Evolutionary conservation across 2,329 filamentous ascomycete genomes (phyloP).

Genomic region (Cladophialophora yegresii): DNA sequence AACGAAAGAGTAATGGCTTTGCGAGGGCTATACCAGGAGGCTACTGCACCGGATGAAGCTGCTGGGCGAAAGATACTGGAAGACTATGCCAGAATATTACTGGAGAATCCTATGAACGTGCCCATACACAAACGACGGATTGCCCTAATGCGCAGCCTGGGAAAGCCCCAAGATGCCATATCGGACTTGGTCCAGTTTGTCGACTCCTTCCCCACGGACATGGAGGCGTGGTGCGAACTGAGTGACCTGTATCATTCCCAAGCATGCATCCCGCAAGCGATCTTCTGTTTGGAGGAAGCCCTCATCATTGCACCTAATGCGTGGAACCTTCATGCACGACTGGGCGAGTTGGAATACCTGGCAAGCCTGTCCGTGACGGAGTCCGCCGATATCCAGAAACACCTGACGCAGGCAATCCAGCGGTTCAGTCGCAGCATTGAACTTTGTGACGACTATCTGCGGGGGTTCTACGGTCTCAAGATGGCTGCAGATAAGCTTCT

Average conservation of each 20-base stretch:
- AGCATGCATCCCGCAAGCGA: conserved; percentile 76
- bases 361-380: conserved; percentile 39
- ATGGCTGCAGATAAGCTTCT: conserved; percentile 34
- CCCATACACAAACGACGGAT: conserved; percentile 82
- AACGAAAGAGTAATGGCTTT: conserved; percentile 88
- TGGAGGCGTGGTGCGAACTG: conserved; percentile 90
- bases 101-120: conserved; percentile 75
- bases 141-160: conserved; percentile 74
- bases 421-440: conserved; percentile 90
- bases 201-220: conserved; percentile 82
- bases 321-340: conserved; percentile 89
- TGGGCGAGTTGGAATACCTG: conserved; percentile 82
- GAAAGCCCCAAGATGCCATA: conserved; percentile 70
- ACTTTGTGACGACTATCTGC: conserved; percentile 86
- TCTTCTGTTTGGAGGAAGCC: conserved; percentile 89
- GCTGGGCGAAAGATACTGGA: conserved; percentile 70
- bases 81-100: conserved; percentile 75
- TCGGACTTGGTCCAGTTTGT: conserved; percentile 72
- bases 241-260: conserved; percentile 81
- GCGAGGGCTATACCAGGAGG: conserved; percentile 80
- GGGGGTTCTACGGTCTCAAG: conserved; percentile 90
- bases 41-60: conserved; percentile 66
- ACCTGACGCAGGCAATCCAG: conserved; percentile 72
- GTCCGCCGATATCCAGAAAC: conserved; percentile 46
- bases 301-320: conserved; percentile 83